Evolutionary conservation across 768 basidiomycete genomes (phyloP).

Genomic region (Suillus bovinus): DNA sequence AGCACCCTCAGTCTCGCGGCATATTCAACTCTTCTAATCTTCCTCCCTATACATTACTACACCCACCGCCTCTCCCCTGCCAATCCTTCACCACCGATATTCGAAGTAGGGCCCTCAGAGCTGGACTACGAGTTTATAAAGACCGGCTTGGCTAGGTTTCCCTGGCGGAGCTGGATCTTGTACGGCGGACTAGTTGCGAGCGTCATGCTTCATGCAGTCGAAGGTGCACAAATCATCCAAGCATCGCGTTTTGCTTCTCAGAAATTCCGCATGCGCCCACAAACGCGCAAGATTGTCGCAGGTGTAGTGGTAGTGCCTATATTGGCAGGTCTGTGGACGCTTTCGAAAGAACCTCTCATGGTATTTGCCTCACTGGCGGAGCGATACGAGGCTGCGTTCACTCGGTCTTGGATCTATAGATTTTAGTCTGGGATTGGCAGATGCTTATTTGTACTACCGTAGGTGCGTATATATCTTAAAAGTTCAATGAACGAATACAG

Average conservation of each 20-base stretch:
- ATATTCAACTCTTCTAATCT: slow-evolving; percentile 54
- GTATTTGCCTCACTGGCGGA: slow-evolving; percentile 49
- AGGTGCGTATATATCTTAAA: neutral
- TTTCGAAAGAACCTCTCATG: slow-evolving; percentile 61
- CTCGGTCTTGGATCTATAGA: slow-evolving; percentile 47
- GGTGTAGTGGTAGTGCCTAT: slow-evolving; percentile 49
- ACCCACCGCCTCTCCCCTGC: slow-evolving; percentile 65
- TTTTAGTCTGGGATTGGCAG: slow-evolving; percentile 20
- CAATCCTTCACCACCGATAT: slow-evolving; percentile 47
- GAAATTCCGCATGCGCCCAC: slow-evolving; percentile 15
- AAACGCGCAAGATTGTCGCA: slow-evolving; percentile 31
- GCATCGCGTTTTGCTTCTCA: slow-evolving; percentile 44
- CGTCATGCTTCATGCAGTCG: slow-evolving; percentile 59
- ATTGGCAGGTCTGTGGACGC: slow-evolving; percentile 51
- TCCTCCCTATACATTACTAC: slow-evolving; percentile 69
- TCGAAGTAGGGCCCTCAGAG: slow-evolving; percentile 67
- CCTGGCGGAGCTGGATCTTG: slow-evolving; percentile 57
- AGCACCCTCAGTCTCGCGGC: slow-evolving; percentile 60
- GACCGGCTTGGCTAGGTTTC: slow-evolving; percentile 61
- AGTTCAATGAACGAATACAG: neutral
- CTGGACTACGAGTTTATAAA: slow-evolving; percentile 87
- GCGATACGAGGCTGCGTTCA: slow-evolving; percentile 54
- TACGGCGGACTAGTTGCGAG: slow-evolving; percentile 63
- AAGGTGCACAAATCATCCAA: slow-evolving; percentile 58
- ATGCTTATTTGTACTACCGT: neutral